Evolutionary conservation across 176 grass and related monocot species (phyloP), one percentile per base, ranked within the genome.

Genomic region (Coix lacrymajobi): DNA sequence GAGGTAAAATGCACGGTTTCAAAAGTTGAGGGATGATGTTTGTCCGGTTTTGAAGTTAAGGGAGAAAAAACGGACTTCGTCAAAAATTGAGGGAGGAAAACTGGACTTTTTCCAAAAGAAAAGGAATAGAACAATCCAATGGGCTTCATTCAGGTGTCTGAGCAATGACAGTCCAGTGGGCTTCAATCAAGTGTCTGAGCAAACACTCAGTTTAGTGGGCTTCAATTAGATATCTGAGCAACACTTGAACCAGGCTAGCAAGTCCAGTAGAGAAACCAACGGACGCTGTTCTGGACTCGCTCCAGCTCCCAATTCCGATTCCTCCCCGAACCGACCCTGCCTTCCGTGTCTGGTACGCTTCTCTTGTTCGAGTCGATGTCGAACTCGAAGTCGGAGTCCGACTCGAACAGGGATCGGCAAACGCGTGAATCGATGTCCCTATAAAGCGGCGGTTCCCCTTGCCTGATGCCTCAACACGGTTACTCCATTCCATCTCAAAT

Each of bases 401-500:
- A 72, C 25, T 72, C 40, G 24, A 72, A 46, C 12, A 44, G 41
- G 24, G 3, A 19, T 20, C 8, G 26, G 26, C 14, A 72, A 73
- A 49, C 43, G 70, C 70, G 70, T 73, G 43, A 73, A 73, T 45
- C 69, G 25, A 46, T 73, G 15, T 7, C 30, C 72, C 22, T 75
- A 56, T 75, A 75, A 75, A 75, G 70, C 48, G 72, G 48, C 48
- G 46, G 72, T 32, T 30, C 71, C 71, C 19, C 46, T 48, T n/a
- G 29, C 29, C 48, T 1, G 46, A 56, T 34, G 30, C 72, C 48
- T 22, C 71, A 11, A 46, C 45, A 17, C 30, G 17, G 32, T 54
- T 20, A 66, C 37, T 46, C 69, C 8, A 32, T 32, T 49, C 43
- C 69, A 1, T 29, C 26, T 73, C 44, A 3, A 22, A 75, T 8